Base-by-base conservation (phyloP, 2,329 filamentous ascomycete species). In the Cytospora piceae region DNA sequence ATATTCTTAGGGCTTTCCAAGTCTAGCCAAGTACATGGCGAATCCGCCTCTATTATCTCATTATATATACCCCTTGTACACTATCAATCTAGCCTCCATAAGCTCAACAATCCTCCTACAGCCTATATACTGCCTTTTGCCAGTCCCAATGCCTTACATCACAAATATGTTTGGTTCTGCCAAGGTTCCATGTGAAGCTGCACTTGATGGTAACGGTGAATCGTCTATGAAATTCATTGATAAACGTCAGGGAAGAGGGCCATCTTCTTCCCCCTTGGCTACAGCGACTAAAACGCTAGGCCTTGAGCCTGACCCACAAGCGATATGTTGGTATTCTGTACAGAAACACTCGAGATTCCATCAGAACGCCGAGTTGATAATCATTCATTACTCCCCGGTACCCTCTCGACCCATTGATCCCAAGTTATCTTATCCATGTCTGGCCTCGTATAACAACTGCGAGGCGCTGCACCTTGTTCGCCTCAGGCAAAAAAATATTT, bases 381-480 rank as follows among this genome's bases (percentile, higher is more conserved):
- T 54, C 6, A 56, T 55, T 24, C 60, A 34, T 51, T 49, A 62
- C 60, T 62, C 29, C 59, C 39, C 52, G 17, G 22, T 55, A 27
- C 8, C 27, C 39, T 12, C 20, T 12, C 20, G 37, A 49, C 52
- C 52, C 52, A 56, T 2, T 56, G 52, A 34, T 12, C 29, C 52
- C 51, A 32, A 17, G 11, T 46, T 29, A 22, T n/a, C 34, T 29
- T 29, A 29, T 29, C 34, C 49, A 42, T 61, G 49, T 15, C 58
- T 53, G 24, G 20, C 58, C 24, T 31, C 55, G 37, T 29, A 24
- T 37, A 54, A 37, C 3, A 27, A n/a, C n/a, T 7, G 8, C 20
- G 27, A 31, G 32, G 59, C 60, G 52, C 37, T 29, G 37, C 46
- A 22, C 22, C 9, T 46, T 49, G 12, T 56, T 29, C 42, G 4